Evolutionary conservation across 495 filamentous ascomycete species (phyloP).

Genomic region (Penicilliopsis zonata): DNA sequence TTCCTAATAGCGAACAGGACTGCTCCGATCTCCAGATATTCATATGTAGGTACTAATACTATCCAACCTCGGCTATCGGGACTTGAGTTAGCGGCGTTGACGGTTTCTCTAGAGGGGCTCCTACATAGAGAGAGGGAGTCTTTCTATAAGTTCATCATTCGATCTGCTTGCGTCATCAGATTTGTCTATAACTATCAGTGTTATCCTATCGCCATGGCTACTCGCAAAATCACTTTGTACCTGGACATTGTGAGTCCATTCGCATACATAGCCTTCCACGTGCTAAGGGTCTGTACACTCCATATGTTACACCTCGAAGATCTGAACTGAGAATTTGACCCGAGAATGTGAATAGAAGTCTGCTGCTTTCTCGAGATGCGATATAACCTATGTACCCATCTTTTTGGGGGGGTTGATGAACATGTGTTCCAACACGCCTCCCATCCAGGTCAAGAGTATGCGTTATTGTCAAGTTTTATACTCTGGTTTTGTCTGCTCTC

Average conservation of each 20-base stretch:
- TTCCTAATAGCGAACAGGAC: too few relatives aligned
- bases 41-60: too few relatives aligned
- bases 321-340: neutral
- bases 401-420: constrained; percentile 62
- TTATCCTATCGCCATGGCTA: constrained; percentile 20
- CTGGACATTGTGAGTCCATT: constrained; percentile 63
- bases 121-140: too few relatives aligned
- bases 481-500: neutral
- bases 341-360: constrained; percentile 35
- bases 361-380: constrained; percentile 43
- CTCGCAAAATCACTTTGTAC: constrained; percentile 53
- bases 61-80: too few relatives aligned
- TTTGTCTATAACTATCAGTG: constrained; percentile 1
- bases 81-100: too few relatives aligned
- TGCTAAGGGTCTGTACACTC: constrained; percentile 37
- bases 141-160: too few relatives aligned
- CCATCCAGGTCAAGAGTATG: constrained; percentile 57
- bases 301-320: neutral
- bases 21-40: too few relatives aligned
- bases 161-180: neutral
- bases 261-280: constrained; percentile 54
- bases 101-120: too few relatives aligned
- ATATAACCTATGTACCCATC: constrained; percentile 54
- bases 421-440: constrained; percentile 48
- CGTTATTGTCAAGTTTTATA: neutral